Evolutionary conservation across 208 protist genomes (phyloP), one percentile per base, ranked within the genome.

Genomic region (Strigomonas culicis): DNA sequence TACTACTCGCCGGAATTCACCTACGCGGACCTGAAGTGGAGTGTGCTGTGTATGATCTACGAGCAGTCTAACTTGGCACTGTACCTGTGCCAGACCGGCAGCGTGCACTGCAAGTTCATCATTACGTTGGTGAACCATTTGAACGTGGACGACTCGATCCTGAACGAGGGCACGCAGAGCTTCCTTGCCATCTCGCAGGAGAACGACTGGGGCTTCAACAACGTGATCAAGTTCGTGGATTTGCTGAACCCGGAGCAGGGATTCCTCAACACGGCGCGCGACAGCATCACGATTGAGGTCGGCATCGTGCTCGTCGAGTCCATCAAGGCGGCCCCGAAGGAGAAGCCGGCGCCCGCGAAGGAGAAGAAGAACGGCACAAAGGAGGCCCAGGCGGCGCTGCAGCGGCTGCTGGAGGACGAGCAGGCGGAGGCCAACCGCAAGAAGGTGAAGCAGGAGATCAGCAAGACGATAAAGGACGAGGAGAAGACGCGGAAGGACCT

Each of bases 181-280:
- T 96, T 96, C 72, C 81, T 75, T 2, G 78, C 85, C 62, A 75
- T 79, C 50, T 96, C 86, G 17, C 79, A 90, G 66, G 90, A 96
- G 72, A 96, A 96, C 74, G 90, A 96, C 68, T 96, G 90, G 87
- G 90, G 90, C 25, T 96, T 96, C 75, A 93, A 93, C 75, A 91
- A 79, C 58, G 90, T 96, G 21, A 90, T 92, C 56, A 90, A 89
- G 72, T 90, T 96, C 63, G 66, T 78, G 4, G 82, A 93, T 43
- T 59, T 96, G 41, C 66, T 92, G 44, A 92, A 84, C 72, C 83
- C 85, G 15, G 66, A 64, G 17, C 85, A 91, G 34, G 90, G 90
- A 30, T 96, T 96, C 68, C 68, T 84, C 66, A 68, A 79, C 19
- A 59, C 78, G 1, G 85, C 85, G 17, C 70, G 62, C 28, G 90